Evolutionary conservation across 2,329 filamentous ascomycete species (phyloP).

Genomic region (Lachnellula hyalina): DNA sequence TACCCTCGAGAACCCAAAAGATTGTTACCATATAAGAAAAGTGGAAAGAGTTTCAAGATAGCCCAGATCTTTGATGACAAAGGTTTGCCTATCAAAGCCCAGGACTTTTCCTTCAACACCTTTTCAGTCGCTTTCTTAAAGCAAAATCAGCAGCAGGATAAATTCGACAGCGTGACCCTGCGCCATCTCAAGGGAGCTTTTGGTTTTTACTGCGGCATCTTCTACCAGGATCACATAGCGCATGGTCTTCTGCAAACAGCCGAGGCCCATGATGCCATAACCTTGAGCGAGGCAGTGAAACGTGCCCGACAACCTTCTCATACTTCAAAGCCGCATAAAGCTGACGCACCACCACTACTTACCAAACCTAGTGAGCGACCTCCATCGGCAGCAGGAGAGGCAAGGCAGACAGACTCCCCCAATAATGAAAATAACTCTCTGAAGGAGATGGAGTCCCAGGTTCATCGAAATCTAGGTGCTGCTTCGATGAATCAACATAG

Average conservation of each 20-base stretch:
- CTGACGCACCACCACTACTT: not conserved
- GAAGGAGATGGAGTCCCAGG: not conserved
- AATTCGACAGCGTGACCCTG: not conserved
- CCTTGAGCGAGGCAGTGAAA: not conserved
- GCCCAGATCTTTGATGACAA: slow-evolving; percentile 1
- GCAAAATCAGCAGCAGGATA: not conserved
- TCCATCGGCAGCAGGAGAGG: not conserved
- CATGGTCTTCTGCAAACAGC: not conserved
- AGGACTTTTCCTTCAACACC: slow-evolving; percentile 11
- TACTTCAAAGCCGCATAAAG: not conserved
- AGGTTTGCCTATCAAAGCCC: slow-evolving; percentile 8
- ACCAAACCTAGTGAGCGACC: not conserved
- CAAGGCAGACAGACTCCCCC: not conserved
- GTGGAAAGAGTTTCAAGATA: not conserved
- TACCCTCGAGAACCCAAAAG: not conserved
- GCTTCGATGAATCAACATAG: not conserved
- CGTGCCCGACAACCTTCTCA: not conserved
- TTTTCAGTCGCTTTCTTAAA: slow-evolving; percentile 11
- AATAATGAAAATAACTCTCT: not conserved
- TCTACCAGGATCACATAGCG: not conserved
- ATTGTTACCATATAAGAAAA: not conserved
- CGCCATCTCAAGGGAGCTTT: slow-evolving; percentile 4
- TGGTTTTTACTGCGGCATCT: not conserved
- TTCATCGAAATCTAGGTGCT: not conserved
- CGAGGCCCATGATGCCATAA: not conserved